A percentile compares a stretch with the other conserved stretches of the same genome.
phyloP scores from a whole-genome alignment of 1,139 yeast species.

The Trichomonascaceae sp. region DNA sequence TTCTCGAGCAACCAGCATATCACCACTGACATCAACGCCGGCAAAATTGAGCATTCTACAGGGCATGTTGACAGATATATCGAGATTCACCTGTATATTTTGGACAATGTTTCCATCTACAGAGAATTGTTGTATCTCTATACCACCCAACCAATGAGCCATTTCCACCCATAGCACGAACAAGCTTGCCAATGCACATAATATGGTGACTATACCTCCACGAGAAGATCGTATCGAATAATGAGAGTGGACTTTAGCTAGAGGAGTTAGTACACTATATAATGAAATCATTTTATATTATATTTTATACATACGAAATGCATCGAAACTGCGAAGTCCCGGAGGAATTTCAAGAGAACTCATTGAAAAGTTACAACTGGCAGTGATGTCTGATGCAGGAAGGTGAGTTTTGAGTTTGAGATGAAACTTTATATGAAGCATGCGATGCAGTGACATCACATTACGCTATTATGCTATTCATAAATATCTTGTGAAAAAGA shows the following conservation, averaged over 20 bases:
- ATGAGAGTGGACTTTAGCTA: slow-evolving; percentile 72
- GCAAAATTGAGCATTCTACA: slow-evolving; percentile 72
- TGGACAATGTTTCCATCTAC: slow-evolving; percentile 56
- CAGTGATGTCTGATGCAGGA: not conserved
- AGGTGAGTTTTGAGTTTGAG: not conserved
- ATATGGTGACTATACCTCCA: slow-evolving; percentile 70
- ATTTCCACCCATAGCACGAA: slow-evolving; percentile 80
- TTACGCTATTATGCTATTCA: too few relatives aligned
- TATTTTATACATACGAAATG: slow-evolving; percentile 53
- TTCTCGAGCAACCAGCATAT: slow-evolving; percentile 71
- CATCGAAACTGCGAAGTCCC: slow-evolving; percentile 63
- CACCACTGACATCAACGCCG: slow-evolving; percentile 72
- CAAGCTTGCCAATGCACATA: slow-evolving; percentile 54
- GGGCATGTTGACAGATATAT: slow-evolving; percentile 76
- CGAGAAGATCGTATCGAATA: slow-evolving; percentile 68
- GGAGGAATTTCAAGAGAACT: slow-evolving; percentile 4
- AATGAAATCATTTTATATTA: not conserved
- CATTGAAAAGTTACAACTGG: not conserved
- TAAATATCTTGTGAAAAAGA: not conserved
- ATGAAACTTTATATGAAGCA: not conserved
- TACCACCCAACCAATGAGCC: slow-evolving; percentile 82
- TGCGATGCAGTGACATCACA: too few relatives aligned
- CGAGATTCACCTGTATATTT: slow-evolving; percentile 65
- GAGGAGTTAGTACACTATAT: slow-evolving; percentile 11
- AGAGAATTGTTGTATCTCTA: slow-evolving; percentile 67